Conservation (phyloP, 345 rosid genomes). For the Toxicodendron radicans region DNA sequence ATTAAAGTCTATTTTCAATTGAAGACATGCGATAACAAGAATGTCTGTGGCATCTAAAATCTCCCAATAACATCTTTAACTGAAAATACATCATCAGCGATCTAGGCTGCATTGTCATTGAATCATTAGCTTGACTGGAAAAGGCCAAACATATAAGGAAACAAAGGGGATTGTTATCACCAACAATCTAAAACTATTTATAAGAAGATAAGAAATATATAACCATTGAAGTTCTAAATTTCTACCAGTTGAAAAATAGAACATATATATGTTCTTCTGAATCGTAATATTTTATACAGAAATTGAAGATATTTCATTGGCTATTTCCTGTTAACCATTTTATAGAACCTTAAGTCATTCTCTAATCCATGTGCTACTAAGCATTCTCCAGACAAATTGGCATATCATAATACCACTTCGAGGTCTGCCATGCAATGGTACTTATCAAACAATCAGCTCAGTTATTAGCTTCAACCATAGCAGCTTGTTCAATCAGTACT, state of each 20-base stretch:
- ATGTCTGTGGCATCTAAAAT: neutral
- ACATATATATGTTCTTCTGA: constrained; percentile 4
- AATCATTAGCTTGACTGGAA: neutral
- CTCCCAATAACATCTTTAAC: neutral
- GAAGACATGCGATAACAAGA: neutral
- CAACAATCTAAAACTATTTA: neutral
- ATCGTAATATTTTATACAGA: neutral
- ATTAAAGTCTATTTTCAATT: neutral
- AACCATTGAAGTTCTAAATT: neutral
- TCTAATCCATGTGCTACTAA: neutral
- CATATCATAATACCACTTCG: neutral
- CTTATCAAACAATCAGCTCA: neutral
- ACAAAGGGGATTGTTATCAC: neutral
- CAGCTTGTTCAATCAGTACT: neutral
- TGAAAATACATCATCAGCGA: neutral
- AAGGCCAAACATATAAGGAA: neutral
- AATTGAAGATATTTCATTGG: neutral
- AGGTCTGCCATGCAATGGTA: neutral
- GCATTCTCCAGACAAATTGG: neutral
- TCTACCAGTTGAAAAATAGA: neutral
- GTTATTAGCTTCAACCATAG: neutral
- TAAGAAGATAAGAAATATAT: too few species aligned
- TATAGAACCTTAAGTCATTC: neutral
- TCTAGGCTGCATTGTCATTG: neutral
- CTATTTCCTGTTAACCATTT: neutral